Conservation (phyloP, 2,329 filamentous ascomycete genomes). For the Aspergillus sp. region DNA sequence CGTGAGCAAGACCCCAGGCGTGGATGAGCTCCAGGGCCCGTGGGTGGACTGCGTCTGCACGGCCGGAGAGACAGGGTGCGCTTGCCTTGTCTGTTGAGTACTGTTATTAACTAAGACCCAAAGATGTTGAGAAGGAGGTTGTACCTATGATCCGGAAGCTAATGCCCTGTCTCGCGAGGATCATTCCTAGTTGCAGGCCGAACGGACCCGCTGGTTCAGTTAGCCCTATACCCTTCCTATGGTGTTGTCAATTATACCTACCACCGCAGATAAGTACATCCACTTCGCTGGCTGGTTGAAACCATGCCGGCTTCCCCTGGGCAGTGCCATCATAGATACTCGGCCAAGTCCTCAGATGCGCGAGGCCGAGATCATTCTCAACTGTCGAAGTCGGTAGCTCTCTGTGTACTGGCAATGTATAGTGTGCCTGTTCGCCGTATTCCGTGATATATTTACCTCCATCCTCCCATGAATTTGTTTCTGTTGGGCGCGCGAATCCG, state of each 20-base stretch:
- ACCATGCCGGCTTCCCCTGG: background rate
- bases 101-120: no score
- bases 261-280: slow-evolving; percentile 9
- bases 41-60: background rate
- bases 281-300: background rate
- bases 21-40: background rate
- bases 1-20: slow-evolving; percentile 1
- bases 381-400: slow-evolving; percentile 1
- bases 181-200: background rate
- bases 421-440: background rate
- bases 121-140: background rate
- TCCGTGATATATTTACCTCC: background rate
- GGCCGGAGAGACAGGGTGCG: background rate
- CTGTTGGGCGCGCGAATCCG: background rate
- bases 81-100: background rate
- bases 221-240: background rate
- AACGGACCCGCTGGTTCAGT: slow-evolving; percentile 1
- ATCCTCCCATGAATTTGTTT: background rate
- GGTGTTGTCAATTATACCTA: background rate
- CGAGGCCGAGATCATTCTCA: background rate
- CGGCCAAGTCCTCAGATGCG: slow-evolving; percentile 3
- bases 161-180: background rate
- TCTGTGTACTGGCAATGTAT: background rate
- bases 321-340: slow-evolving; percentile 3
- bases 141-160: slow-evolving; percentile 4